These are phyloP conservation scores for Monosporascus sp. DNA, from an alignment of 2,329 filamentous ascomycete species.

Conservation along the genomic window DNA sequence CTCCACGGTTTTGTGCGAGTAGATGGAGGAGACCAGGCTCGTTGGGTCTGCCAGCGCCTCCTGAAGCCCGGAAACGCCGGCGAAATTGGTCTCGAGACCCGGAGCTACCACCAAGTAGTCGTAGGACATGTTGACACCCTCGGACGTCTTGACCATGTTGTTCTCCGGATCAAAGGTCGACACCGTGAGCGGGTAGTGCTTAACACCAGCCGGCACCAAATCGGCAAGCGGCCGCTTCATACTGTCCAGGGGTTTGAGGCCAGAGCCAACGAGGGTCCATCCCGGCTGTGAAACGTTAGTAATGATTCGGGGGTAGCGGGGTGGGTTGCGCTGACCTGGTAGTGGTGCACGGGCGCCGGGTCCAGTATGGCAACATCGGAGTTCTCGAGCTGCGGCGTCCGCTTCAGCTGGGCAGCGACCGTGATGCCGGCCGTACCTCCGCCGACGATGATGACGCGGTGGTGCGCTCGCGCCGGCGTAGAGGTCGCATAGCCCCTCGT, in stretches of 20 bases:
- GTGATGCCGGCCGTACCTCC: slow-evolving; percentile 61
- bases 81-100: slow-evolving; percentile 31
- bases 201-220: slow-evolving; percentile 28
- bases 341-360: slow-evolving; percentile 29
- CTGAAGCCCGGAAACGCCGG: slow-evolving; percentile 27
- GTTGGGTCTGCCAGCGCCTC: slow-evolving; percentile 27
- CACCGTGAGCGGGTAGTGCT: slow-evolving; percentile 29
- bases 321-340: slow-evolving; percentile 18
- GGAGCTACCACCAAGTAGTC: slow-evolving; percentile 33
- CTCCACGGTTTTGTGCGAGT: slow-evolving; percentile 29
- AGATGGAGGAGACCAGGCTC: slow-evolving; percentile 32
- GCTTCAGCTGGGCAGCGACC: slow-evolving; percentile 62
- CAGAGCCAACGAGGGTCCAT: slow-evolving; percentile 34
- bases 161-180: slow-evolving; percentile 30
- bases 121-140: slow-evolving; percentile 31
- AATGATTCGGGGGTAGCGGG: neutral
- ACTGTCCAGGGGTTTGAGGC: slow-evolving; percentile 24
- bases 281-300: slow-evolving; percentile 22
- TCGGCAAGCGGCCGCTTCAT: slow-evolving; percentile 23
- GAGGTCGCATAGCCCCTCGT: slow-evolving; percentile 22
- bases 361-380: slow-evolving; percentile 32
- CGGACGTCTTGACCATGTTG: slow-evolving; percentile 29
- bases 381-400: slow-evolving; percentile 20
- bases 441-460: slow-evolving; percentile 63
- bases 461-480: slow-evolving; percentile 32